phyloP scores from a whole-genome alignment of 768 basidiomycete genomes.

The Podaxis mareebaensis region DNA sequence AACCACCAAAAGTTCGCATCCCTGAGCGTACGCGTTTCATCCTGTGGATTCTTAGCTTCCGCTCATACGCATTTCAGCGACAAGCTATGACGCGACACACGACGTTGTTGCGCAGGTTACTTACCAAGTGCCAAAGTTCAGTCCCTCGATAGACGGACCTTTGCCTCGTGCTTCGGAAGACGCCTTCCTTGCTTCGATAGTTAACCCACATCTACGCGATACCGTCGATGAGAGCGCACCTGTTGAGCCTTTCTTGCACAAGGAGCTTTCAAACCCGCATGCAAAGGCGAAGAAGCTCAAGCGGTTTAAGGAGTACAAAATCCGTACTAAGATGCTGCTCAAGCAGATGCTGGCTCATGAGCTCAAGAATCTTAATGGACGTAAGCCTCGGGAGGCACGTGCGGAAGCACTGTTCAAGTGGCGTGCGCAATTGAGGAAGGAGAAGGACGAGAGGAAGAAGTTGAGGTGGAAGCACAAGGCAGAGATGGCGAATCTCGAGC shows the following conservation, averaged over 20 bases:
- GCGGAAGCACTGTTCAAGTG: constrained; percentile 79
- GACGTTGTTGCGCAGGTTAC: constrained; percentile 69
- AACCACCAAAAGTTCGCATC: constrained; percentile 38
- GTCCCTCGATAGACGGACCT: constrained; percentile 33
- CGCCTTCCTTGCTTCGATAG: constrained; percentile 58
- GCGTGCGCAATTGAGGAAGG: constrained; percentile 56
- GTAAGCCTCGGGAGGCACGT: constrained; percentile 60
- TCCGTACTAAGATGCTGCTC: constrained; percentile 48
- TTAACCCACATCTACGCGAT: constrained; percentile 49
- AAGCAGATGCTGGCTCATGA: constrained; percentile 56
- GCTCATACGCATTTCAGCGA: constrained; percentile 36
- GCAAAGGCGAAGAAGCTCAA: constrained; percentile 79
- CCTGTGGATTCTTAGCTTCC: constrained; percentile 3
- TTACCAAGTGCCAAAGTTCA: constrained; percentile 62
- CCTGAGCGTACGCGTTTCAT: constrained; percentile 42
- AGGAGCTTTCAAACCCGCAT: constrained; percentile 81
- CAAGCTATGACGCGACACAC: constrained; percentile 62
- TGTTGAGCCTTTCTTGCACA: constrained; percentile 63
- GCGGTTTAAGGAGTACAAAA: constrained; percentile 66
- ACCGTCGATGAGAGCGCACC: constrained; percentile 54
- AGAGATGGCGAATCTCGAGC: constrained; percentile 50
- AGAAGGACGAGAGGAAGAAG: constrained; percentile 62
- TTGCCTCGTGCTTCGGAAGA: constrained; percentile 49
- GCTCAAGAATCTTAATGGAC: constrained; percentile 56
- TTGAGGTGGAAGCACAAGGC: constrained; percentile 53